Evolutionary conservation across 495 filamentous ascomycete species (phyloP).

Genomic region (Ascobolus immersus): DNA sequence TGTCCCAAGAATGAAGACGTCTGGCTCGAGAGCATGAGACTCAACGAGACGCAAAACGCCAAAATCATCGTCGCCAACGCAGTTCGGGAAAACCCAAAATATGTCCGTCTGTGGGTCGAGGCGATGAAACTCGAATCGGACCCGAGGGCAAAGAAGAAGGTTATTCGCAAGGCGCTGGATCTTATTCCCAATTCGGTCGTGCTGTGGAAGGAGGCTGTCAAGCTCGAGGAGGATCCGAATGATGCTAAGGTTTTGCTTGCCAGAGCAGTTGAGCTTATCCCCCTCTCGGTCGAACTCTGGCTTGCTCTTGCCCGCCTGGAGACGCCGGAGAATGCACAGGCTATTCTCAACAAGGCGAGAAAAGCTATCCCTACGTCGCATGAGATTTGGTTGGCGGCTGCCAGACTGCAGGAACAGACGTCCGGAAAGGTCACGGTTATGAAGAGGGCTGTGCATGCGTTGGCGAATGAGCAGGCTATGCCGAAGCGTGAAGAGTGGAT

Average conservation of each 20-base stretch:
- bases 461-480: conserved; percentile 84
- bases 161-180: conserved; percentile 66
- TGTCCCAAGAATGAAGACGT: conserved; percentile 86
- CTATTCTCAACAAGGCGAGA: conserved; percentile 81
- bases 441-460: conserved; percentile 74
- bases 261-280: conserved; percentile 84
- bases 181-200: conserved; percentile 74
- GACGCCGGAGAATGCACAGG: conserved; percentile 67
- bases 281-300: conserved; percentile 81
- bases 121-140: conserved; percentile 83
- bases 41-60: conserved; percentile 76
- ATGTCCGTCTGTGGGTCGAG: conserved; percentile 72
- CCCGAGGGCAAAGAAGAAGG: conserved; percentile 56
- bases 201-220: conserved; percentile 94
- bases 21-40: conserved; percentile 82
- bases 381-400: conserved; percentile 90
- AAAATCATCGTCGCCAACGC: conserved; percentile 91
- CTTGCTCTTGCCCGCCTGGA: conserved; percentile 75
- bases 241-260: conserved; percentile 70
- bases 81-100: conserved; percentile 70
- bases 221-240: conserved; percentile 66
- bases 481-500: conserved; percentile 94
- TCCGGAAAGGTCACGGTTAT: conserved; percentile 62
- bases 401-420: conserved; percentile 75
- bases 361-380: conserved; percentile 76